phyloP scores from a whole-genome alignment of 208 protist genomes.

The Wallacemonas sp. region DNA sequence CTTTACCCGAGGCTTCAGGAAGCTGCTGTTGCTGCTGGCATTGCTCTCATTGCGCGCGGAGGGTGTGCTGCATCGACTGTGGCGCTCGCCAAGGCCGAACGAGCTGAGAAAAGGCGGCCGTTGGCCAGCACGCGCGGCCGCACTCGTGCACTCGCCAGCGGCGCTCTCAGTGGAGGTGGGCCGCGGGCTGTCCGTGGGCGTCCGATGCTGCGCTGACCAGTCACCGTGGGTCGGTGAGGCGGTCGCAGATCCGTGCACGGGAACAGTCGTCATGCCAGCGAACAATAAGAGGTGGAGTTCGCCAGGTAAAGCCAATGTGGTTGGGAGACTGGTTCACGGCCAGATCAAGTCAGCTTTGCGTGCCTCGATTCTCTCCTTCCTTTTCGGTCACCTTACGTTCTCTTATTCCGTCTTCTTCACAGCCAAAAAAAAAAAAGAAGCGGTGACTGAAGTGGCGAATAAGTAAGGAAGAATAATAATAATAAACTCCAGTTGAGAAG shows the following conservation, averaged over 20 bases:
- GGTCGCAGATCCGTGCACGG: background rate
- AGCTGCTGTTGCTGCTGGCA: background rate
- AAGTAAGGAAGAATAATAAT: conserved; percentile 12
- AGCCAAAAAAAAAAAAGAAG: conserved; percentile 4
- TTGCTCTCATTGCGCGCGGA: background rate
- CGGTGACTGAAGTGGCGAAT: background rate
- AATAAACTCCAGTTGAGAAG: no score
- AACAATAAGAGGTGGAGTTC: no score
- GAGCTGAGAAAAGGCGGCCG: conserved; percentile 5
- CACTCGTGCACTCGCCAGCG: background rate
- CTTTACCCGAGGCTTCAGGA: conserved; percentile 5
- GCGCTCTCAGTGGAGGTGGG: background rate
- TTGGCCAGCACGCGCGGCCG: background rate
- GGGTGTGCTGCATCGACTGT: conserved; percentile 7
- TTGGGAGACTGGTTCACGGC: no score
- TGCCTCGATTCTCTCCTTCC: no score
- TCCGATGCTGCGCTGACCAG: background rate
- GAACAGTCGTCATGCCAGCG: background rate
- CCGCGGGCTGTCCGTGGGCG: background rate
- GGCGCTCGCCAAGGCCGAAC: background rate
- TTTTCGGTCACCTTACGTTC: no score
- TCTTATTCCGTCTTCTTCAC: no score
- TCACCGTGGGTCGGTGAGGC: background rate
- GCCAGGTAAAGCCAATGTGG: no score
- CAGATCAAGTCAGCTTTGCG: no score